Evolutionary conservation across 805 yeast genomes (phyloP).

Genomic region (Hanseniaspora hatyaiensis): DNA sequence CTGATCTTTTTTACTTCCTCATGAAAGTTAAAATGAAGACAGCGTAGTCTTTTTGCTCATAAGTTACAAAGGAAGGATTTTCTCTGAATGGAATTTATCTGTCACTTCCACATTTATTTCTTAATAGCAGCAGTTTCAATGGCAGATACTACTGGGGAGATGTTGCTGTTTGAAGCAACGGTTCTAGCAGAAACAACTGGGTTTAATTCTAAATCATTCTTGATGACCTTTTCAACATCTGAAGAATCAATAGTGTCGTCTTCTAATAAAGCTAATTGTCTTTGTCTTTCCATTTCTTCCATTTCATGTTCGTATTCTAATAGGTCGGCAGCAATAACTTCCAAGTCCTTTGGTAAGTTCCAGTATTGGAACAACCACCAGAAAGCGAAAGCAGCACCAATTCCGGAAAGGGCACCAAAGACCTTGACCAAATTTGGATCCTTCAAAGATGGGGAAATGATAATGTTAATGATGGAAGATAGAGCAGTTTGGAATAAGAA

Average conservation of each 20-base stretch:
- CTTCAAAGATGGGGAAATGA: constrained; percentile 33
- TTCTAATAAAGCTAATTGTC: neutral
- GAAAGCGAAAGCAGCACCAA: constrained; percentile 29
- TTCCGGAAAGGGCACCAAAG: constrained; percentile 33
- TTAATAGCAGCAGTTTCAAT: constrained; percentile 8
- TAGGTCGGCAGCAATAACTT: constrained; percentile 23
- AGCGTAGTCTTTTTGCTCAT: too few species aligned
- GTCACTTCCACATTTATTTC: constrained; percentile 1
- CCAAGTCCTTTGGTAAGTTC: constrained; percentile 35
- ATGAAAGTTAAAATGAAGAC: too few species aligned
- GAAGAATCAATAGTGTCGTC: neutral
- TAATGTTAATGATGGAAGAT: constrained; percentile 47
- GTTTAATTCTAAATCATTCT: constrained; percentile 11
- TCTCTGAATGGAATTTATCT: too few species aligned
- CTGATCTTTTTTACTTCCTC: too few species aligned
- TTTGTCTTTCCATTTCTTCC: constrained; percentile 7
- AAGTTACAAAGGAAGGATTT: too few species aligned
- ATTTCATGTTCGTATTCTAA: constrained; percentile 24
- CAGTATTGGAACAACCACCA: constrained; percentile 30
- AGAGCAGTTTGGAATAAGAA: constrained; percentile 64
- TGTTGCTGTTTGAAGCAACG: neutral
- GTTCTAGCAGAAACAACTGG: constrained; percentile 6
- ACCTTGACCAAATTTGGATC: constrained; percentile 36
- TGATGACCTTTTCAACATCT: neutral
- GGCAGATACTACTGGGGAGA: constrained; percentile 16